Evolutionary conservation across 345 rosid genomes (phyloP).

Genomic region (Brassica juncea): DNA sequence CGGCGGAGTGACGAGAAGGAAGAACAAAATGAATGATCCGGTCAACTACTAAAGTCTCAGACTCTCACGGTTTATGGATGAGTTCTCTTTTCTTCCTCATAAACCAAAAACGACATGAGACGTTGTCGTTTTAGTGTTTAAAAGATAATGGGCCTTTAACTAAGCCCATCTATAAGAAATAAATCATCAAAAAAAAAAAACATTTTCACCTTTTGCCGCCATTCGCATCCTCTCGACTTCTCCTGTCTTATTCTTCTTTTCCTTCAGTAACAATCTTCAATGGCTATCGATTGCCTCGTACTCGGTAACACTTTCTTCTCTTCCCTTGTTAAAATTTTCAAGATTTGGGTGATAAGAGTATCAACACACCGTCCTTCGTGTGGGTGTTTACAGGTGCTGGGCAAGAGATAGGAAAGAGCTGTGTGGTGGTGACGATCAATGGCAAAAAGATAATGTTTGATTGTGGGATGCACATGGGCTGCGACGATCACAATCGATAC

Average conservation of each 20-base stretch:
- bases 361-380: neutral
- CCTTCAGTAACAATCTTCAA: conserved; percentile 18
- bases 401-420: conserved; percentile 96
- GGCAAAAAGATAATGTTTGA: conserved; percentile 92
- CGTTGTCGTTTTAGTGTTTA: neutral
- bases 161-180: neutral
- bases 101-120: neutral
- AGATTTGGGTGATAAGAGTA: neutral
- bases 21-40: conserved; percentile 25
- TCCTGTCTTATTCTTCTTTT: neutral
- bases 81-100: conserved; percentile 7
- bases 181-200: neutral
- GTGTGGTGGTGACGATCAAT: conserved; percentile 80
- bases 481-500: conserved; percentile 74
- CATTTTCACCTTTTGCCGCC: conserved; percentile 25
- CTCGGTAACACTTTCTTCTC: conserved; percentile 48
- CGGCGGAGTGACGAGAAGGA: conserved; percentile 19
- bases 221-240: neutral
- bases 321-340: neutral
- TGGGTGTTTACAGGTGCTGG: conserved; percentile 67
- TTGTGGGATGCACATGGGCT: conserved; percentile 98
- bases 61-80: conserved; percentile 30
- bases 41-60: conserved; percentile 43
- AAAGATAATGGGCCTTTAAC: neutral
- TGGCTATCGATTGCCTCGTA: conserved; percentile 85